Evolutionary conservation across 2,329 filamentous ascomycete species (phyloP).

Genomic region (Xenoacremonium recifei): DNA sequence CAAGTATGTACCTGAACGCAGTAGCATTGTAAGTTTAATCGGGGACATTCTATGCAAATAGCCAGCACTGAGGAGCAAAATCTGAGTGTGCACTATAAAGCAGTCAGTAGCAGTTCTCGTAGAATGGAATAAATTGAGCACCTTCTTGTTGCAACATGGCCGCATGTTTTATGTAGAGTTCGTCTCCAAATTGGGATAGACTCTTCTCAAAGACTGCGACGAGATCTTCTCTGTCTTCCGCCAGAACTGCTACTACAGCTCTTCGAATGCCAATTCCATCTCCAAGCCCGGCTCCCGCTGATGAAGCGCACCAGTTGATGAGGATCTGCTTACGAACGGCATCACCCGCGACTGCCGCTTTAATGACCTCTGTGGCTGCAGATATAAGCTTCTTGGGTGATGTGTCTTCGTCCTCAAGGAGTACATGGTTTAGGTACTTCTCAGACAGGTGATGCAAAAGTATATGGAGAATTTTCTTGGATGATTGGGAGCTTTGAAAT

Average conservation of each 20-base stretch:
- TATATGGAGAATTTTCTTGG: constrained; percentile 25
- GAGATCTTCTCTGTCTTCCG: constrained; percentile 50
- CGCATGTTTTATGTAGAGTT: constrained; percentile 81
- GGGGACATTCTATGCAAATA: constrained; percentile 68
- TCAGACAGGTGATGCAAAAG: constrained; percentile 43
- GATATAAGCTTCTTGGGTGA: constrained; percentile 43
- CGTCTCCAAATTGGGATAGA: constrained; percentile 76
- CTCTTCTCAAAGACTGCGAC: constrained; percentile 63
- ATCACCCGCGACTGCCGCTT: constrained; percentile 46
- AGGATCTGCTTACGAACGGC: constrained; percentile 52
- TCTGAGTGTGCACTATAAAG: constrained; percentile 72
- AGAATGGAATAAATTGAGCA: constrained; percentile 32
- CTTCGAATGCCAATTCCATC: constrained; percentile 65
- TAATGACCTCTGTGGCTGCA: constrained; percentile 58
- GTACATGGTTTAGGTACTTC: constrained; percentile 36
- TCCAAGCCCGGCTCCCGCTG: constrained; percentile 64
- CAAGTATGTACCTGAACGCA: constrained; percentile 72
- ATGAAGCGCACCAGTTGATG: constrained; percentile 62
- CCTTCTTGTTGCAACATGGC: constrained; percentile 88
- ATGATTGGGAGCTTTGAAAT: constrained; percentile 24
- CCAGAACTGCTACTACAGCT: constrained; percentile 59
- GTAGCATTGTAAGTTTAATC: constrained; percentile 64
- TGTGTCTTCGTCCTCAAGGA: constrained; percentile 30
- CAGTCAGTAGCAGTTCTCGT: constrained; percentile 19
- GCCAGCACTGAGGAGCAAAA: constrained; percentile 73